Percentiles rank a stretch among this genome's conserved stretches.
phyloP scores from a whole-genome alignment of 371 early-diverging fungal species.

The Conidiobolus incongruus region DNA sequence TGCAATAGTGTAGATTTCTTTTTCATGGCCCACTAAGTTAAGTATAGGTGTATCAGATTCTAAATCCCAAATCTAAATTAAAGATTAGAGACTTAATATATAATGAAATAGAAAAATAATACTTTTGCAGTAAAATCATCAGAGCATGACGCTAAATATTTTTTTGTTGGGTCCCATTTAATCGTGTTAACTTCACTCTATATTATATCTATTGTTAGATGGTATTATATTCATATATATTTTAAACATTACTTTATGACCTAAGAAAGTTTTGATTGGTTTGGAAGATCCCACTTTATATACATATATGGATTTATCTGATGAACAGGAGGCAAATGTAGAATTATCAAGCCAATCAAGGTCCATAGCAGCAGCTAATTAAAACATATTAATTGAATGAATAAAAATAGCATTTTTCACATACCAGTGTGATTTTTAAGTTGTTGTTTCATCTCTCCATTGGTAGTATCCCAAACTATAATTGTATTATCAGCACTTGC shows the following conservation, averaged over 20 bases:
- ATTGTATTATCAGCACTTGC: constrained; percentile 65
- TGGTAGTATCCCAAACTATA: constrained; percentile 63
- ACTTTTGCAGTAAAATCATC: constrained; percentile 79
- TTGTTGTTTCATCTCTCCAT: constrained; percentile 53
- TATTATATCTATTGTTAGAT: neutral
- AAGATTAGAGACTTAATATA: neutral
- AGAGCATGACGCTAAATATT: constrained; percentile 70
- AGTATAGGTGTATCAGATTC: constrained; percentile 22
- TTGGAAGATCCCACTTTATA: constrained; percentile 41
- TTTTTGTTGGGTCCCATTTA: constrained; percentile 63
- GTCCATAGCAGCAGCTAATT: constrained; percentile 50
- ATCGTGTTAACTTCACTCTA: constrained; percentile 69
- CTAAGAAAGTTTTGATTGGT: constrained; percentile 43
- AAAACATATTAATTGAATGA: constrained; percentile 2
- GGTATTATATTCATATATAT: constrained; percentile 7
- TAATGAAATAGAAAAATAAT: constrained; percentile 14
- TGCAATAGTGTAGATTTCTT: constrained; percentile 52
- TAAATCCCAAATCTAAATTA: constrained; percentile 13
- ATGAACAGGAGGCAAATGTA: constrained; percentile 79
- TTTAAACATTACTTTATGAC: constrained; percentile 26
- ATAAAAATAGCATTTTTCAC: constrained; percentile 3
- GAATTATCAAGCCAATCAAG: constrained; percentile 82
- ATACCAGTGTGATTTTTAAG: constrained; percentile 51
- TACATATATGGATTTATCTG: constrained; percentile 57
- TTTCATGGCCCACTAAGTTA: constrained; percentile 40